phyloP scores from a whole-genome alignment of 768 basidiomycete genomes.

The Aureoboletus auriporus region DNA sequence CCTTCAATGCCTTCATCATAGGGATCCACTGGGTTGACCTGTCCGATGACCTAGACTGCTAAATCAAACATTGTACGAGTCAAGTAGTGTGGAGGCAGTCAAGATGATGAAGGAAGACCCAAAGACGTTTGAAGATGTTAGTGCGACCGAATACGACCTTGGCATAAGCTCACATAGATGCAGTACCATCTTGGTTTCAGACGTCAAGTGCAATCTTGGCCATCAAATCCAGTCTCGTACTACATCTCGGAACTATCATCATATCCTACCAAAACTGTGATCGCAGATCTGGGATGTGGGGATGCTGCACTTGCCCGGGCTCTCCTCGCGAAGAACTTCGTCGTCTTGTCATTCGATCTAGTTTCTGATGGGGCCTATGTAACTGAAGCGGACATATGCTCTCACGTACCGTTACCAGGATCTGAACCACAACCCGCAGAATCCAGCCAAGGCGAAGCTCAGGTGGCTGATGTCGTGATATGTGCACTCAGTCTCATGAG shows the following conservation, averaged over 20 bases:
- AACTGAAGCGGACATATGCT: conserved; percentile 86
- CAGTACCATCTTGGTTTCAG: conserved; percentile 95
- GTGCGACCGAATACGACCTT: conserved; percentile 14
- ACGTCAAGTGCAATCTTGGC: conserved; percentile 89
- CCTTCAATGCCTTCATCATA: background rate
- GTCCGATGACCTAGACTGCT: conserved; percentile 55
- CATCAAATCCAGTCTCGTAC: conserved; percentile 85
- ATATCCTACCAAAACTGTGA: conserved; percentile 63
- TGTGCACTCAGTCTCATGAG: conserved; percentile 97
- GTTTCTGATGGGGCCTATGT: conserved; percentile 73
- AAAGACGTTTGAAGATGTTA: conserved; percentile 77
- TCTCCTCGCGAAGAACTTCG: conserved; percentile 64
- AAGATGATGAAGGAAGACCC: conserved; percentile 84
- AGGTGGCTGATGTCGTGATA: conserved; percentile 86
- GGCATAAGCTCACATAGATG: conserved; percentile 8
- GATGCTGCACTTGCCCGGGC: conserved; percentile 83
- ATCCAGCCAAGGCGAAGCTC: conserved; percentile 52
- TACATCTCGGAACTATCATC: conserved; percentile 64
- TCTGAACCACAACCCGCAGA: conserved; percentile 45
- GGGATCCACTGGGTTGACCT: conserved; percentile 7
- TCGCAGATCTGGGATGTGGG: conserved; percentile 94
- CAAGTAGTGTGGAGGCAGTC: conserved; percentile 67
- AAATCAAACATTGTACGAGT: conserved; percentile 91
- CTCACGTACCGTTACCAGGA: conserved; percentile 80
- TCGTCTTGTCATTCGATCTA: conserved; percentile 77